Conservation (phyloP, 2,329 filamentous ascomycete genomes). For the Calonectria naviculata region DNA sequence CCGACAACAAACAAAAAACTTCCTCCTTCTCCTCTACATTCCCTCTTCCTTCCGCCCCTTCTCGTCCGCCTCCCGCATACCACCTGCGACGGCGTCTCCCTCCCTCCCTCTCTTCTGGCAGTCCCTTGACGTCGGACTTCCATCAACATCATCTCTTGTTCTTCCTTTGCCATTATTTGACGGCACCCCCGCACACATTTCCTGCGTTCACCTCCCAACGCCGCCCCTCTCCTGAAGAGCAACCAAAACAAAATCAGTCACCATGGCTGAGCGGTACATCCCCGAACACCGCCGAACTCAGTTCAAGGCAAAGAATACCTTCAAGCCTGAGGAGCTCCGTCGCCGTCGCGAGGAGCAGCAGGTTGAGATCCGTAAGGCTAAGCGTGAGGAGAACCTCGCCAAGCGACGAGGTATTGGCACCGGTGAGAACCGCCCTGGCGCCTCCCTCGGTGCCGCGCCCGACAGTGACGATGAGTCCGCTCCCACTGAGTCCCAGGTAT, state of each 20-base stretch:
- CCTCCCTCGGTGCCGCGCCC: conserved; percentile 85
- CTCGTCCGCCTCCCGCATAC: conserved; percentile 23
- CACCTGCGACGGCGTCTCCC: conserved; percentile 24
- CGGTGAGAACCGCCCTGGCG: conserved; percentile 82
- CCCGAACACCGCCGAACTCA: conserved; percentile 98
- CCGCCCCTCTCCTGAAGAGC: conserved; percentile 27
- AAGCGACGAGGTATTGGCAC: conserved; percentile 95
- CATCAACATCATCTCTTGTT: conserved; percentile 6
- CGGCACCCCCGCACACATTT: conserved; percentile 44
- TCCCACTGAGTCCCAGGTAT: conserved; percentile 96
- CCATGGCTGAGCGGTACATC: conserved; percentile 99
- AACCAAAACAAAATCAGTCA: conserved; percentile 53
- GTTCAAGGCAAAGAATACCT: conserved; percentile 99
- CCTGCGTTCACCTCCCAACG: conserved; percentile 38
- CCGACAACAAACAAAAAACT: conserved; percentile 41
- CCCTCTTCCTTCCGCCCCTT: conserved; percentile 25
- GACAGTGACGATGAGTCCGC: conserved; percentile 98
- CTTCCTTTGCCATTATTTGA: conserved; percentile 30
- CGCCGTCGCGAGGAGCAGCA: conserved; percentile 99
- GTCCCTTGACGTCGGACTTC: conserved; percentile 30
- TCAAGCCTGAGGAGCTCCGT: conserved; percentile 98
- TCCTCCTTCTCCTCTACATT: conserved; percentile 31
- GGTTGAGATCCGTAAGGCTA: conserved; percentile 98
- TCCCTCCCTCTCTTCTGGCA: conserved; percentile 12
- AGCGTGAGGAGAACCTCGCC: conserved; percentile 98